A percentile compares a stretch with the other conserved stretches of the same genome.
These are phyloP conservation scores for Poronia punctata DNA, from an alignment of 495 filamentous ascomycete genomes.

Conservation along the genomic window DNA sequence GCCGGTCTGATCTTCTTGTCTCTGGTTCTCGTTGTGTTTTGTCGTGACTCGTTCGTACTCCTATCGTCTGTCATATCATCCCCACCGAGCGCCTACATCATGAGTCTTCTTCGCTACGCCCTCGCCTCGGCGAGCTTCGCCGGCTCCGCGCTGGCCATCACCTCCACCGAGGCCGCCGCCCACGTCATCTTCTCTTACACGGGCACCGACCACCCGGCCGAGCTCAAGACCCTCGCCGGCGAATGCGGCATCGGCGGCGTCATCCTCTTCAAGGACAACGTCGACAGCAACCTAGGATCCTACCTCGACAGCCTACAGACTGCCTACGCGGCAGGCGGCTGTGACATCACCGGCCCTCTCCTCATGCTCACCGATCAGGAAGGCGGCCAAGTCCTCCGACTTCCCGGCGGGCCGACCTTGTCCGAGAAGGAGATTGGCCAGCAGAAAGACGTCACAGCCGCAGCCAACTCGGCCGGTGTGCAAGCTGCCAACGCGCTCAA, in stretches of 20 bases:
- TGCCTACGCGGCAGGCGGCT: constrained; percentile 21
- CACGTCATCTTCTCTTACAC: constrained; percentile 35
- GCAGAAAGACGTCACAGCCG: constrained; percentile 12
- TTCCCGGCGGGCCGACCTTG: constrained; percentile 25
- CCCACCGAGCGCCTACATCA: not conserved
- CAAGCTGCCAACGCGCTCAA: constrained; percentile 19
- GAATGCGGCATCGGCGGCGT: constrained; percentile 30
- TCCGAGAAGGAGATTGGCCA: constrained; percentile 28
- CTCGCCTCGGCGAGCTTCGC: not conserved
- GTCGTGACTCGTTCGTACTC: too few relatives aligned
- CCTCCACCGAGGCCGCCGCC: constrained; percentile 18
- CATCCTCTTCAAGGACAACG: constrained; percentile 32
- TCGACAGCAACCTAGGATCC: constrained; percentile 17
- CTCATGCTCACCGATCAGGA: constrained; percentile 36
- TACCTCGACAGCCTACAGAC: constrained; percentile 20
- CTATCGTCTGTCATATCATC: not conserved
- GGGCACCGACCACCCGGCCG: constrained; percentile 19
- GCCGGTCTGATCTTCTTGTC: too few relatives aligned
- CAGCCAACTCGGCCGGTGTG: constrained; percentile 22
- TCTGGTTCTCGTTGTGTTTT: not conserved
- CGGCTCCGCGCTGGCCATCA: constrained; percentile 4
- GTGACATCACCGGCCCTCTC: constrained; percentile 21
- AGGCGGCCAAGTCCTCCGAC: constrained; percentile 25
- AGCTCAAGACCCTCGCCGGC: constrained; percentile 23
- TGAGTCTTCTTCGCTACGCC: not conserved